Evolutionary conservation across 345 rosid species (phyloP), one percentile per base, ranked within the genome.

Genomic region (Citrus sp.): DNA sequence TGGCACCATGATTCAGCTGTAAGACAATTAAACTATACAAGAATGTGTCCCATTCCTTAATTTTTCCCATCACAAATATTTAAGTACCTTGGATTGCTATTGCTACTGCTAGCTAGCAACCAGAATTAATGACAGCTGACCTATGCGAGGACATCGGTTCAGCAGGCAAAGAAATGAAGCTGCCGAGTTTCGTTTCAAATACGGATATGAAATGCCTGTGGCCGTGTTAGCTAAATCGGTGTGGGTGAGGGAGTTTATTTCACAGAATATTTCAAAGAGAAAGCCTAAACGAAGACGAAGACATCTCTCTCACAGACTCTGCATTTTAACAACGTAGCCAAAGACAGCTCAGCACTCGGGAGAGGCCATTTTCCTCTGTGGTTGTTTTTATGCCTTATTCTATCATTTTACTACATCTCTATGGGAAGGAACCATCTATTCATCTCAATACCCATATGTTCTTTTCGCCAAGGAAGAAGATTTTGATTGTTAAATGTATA

Each of bases 171-270:
- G 0, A 80, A 97, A 97, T 89, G 95, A 97, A 81, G 99, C 98
- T 7, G 98, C 99, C 72, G 98, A 97, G 86, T 94, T 94, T 85
- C 93, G 97, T 64, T 90, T 88, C 81, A 92, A 84, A 87, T 90
- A 97, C 82, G 98, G 98, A 78, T 97, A 94, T 22, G 98, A 97
- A 84, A 93, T 94, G 98, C 99, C 98, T 65, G 98, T 89, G 7
- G 99, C 91, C 84, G 89, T 84, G 55, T 88, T 97, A 82, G 86
- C 99, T 25, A 92, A 87, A 85, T 90, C 49, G 14, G 49, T 42
- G 49, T 42, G 13, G 49, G 49, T 42, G 46, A 8, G 49, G 49
- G 49, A 42, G 14, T 10, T 42, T 42, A 42, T 42, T 42, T 42
- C 49, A 42, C 49, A 2, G 3, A 10, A 42, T 10, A 42, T 42